Percentiles rank a stretch among this genome's conserved stretches.
Evolutionary conservation across 768 basidiomycete species (phyloP).

Genomic region (Leccinum truebloodii): DNA sequence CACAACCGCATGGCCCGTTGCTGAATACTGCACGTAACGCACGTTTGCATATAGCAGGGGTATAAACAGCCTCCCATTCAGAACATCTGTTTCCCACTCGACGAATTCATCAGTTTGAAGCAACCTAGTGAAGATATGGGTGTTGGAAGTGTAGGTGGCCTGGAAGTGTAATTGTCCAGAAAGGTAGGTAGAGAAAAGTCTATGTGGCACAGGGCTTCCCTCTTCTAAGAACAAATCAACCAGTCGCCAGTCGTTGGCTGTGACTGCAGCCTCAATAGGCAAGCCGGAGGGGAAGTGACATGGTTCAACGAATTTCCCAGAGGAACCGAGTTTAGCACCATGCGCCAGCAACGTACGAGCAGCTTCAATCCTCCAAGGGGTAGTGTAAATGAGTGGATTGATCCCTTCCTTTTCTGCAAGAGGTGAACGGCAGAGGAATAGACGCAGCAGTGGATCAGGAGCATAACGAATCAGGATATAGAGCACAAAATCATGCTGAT

Average conservation of each 20-base stretch:
- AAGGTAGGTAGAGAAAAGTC: neutral
- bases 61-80: rapidly evolving
- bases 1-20: neutral
- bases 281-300: neutral
- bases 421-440: neutral
- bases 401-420: neutral
- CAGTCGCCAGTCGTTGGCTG: rapidly evolving
- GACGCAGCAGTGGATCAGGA: neutral
- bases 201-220: neutral
- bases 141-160: rapidly evolving
- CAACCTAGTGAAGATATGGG: neutral
- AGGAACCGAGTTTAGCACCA: neutral
- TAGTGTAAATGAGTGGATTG: neutral
- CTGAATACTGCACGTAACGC: too few relatives aligned
- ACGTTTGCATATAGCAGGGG: neutral
- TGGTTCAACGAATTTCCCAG: neutral
- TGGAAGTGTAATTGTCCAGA: too few relatives aligned
- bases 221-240: neutral
- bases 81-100: neutral
- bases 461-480: neutral
- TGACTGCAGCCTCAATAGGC: neutral
- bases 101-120: neutral
- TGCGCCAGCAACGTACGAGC: neutral
- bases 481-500: neutral
- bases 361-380: neutral